A percentile compares a stretch with the other conserved stretches of the same genome.
Conservation (phyloP, 768 basidiomycete genomes). For the Mycena maculata region DNA sequence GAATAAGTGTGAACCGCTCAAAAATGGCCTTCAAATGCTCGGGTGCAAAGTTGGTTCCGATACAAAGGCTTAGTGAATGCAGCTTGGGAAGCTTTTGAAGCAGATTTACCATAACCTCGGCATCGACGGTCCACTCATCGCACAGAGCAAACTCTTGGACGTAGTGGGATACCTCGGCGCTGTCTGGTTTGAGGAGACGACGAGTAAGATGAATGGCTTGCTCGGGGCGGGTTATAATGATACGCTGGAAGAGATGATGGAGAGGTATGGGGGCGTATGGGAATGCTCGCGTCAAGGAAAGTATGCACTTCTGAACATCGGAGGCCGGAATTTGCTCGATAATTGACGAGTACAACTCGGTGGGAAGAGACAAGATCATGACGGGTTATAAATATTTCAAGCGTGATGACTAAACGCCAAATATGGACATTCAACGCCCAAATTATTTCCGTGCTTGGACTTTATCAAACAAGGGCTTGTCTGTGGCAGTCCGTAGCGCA, state of each 20-base stretch:
- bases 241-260: constrained; percentile 66
- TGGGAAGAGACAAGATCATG: constrained; percentile 55
- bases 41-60: constrained; percentile 82
- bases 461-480: no score
- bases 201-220: constrained; percentile 69
- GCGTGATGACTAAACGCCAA: no score
- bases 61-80: constrained; percentile 64
- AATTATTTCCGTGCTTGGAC: no score
- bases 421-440: no score
- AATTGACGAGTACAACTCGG: constrained; percentile 75
- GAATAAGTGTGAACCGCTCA: constrained; percentile 32
- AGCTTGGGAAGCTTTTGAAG: constrained; percentile 66
- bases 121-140: constrained; percentile 74
- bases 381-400: no score
- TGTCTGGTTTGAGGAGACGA: constrained; percentile 57
- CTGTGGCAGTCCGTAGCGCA: no score
- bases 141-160: constrained; percentile 65
- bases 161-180: constrained; percentile 46
- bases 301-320: constrained; percentile 61
- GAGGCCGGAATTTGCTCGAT: constrained; percentile 60
- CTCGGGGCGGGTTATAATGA: constrained; percentile 61
- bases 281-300: constrained; percentile 72
- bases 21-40: constrained; percentile 83
- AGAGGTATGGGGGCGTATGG: constrained; percentile 69
- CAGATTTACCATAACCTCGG: constrained; percentile 80